A percentile compares a stretch with the other conserved stretches of the same genome.
Evolutionary conservation across 164 flowering plant species (phyloP).

Genomic region (Taxillus chinensis): DNA sequence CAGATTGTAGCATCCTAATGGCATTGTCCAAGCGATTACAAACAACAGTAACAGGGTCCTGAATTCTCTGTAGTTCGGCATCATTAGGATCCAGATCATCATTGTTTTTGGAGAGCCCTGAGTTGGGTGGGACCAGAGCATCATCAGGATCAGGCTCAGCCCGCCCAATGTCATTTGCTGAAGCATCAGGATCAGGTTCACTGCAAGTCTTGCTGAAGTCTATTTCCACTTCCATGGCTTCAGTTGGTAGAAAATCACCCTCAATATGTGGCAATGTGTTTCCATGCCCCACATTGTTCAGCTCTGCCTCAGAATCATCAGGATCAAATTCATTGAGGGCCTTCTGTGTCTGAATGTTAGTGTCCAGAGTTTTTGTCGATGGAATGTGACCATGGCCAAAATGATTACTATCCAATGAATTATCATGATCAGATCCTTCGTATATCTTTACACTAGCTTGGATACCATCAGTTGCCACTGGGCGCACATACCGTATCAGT

Average conservation of each 20-base stretch:
- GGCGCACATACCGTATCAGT: constrained; percentile 7
- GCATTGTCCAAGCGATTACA: constrained; percentile 59
- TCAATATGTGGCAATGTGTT: constrained; percentile 1
- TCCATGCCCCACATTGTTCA: background rate
- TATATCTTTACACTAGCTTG: constrained; percentile 4
- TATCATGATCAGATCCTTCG: constrained; percentile 34
- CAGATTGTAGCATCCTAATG: constrained; percentile 45
- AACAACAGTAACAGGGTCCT: constrained; percentile 52
- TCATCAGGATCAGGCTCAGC: constrained; percentile 37
- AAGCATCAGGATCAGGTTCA: constrained; percentile 24
- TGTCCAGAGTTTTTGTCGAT: constrained; percentile 5
- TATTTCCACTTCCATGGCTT: constrained; percentile 9
- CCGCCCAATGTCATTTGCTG: constrained; percentile 3
- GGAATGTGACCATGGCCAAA: constrained; percentile 17
- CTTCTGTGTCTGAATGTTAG: constrained; percentile 1
- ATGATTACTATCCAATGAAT: constrained; percentile 11
- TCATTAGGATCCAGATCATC: constrained; percentile 67
- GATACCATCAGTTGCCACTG: constrained; percentile 2
- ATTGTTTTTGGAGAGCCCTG: constrained; percentile 7
- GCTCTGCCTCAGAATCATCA: constrained; percentile 16
- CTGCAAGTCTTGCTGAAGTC: constrained; percentile 5
- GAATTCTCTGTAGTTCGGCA: constrained; percentile 55
- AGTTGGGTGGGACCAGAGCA: background rate
- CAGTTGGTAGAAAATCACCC: constrained; percentile 2
- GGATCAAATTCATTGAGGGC: constrained; percentile 24